Base-by-base conservation (phyloP, 2,329 filamentous ascomycete species). In the Penicillium sp. region DNA sequence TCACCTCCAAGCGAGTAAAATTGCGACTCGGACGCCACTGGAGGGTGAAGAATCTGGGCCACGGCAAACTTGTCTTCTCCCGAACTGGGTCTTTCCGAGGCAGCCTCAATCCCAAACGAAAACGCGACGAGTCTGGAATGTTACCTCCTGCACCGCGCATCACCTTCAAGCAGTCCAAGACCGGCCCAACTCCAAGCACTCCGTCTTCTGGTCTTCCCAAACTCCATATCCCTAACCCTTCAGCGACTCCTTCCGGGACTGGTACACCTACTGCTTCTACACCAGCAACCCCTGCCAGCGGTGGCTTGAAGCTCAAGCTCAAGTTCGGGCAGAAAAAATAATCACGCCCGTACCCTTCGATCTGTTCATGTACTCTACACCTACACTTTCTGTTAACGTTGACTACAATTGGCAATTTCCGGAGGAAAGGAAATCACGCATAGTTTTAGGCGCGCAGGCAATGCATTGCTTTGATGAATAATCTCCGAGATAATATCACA, bases 1-100 rank as follows among this genome's bases (percentile, higher is more conserved):
- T 73, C n/a, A 76, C 76, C 15, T 73, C 72, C 18, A 70, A 78
- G 25, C 66, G 71, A 18, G 70, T 83, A n/a, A 68, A 59, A 8
- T 59, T 85, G 44, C 75, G 73, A 51, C 76, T 78, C 49, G 82
- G 82, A 24, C 75, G 74, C 10, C 82, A 80, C 60, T 85, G 79
- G 78, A 74, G 69, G 47, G 75, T 75, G 27, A 66, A 77, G 57
- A 70, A 81, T 56, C 53, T 77, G 20, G 81, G 81, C 13, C 51
- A 75, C 65, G 73, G 73, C 18, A 69, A 72, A 47, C 56, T 77
- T 46, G 68, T 66, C 38, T 78, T 78, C 63, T 67, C 57, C 48
- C 65, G 59, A 47, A 72, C 72, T 23, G 57, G 52, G 27, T 66
- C 63, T 43, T 59, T 72, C 48, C 71, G 75, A 20, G 72, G 70